Evolutionary conservation across 2,329 filamentous ascomycete species (phyloP).

Genomic region (Ophiostoma fasciatum): DNA sequence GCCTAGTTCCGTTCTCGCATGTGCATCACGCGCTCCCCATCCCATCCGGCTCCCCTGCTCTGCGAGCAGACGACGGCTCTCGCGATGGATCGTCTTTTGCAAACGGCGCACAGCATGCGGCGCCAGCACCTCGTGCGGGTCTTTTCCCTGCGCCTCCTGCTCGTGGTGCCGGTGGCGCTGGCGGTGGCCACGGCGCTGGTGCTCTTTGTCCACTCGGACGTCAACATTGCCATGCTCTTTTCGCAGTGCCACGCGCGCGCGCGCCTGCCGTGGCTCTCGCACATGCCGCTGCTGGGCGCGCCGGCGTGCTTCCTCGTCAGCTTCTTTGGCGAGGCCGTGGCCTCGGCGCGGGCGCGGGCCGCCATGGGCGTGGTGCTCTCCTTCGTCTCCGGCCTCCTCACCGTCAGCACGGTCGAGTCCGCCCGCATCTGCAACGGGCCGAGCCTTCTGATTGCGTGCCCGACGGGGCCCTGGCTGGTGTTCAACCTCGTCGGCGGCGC

Average conservation of each 20-base stretch:
- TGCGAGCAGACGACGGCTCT: no score
- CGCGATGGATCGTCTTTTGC: no score
- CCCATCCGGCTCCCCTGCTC: no score
- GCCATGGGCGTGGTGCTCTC: constrained; percentile 27
- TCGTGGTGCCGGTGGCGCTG: constrained; percentile 35
- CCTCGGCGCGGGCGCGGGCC: constrained; percentile 25
- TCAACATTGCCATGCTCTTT: constrained; percentile 36
- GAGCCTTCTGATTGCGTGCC: constrained; percentile 18
- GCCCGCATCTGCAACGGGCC: constrained; percentile 25
- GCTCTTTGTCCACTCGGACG: constrained; percentile 32
- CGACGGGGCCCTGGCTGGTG: constrained; percentile 28
- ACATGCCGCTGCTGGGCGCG: constrained; percentile 29
- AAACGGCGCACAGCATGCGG: no score
- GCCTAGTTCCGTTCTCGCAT: no score
- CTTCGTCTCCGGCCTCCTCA: constrained; percentile 32
- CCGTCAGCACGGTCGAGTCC: constrained; percentile 33
- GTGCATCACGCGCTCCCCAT: no score
- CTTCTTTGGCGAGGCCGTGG: constrained; percentile 31
- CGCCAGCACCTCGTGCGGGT: constrained; percentile 7
- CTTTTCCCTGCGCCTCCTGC: constrained; percentile 28
- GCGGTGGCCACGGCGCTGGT: constrained; percentile 25
- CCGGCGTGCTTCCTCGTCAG: constrained; percentile 34
- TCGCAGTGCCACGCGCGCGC: constrained; percentile 36
- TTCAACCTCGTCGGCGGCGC: constrained; percentile 34
- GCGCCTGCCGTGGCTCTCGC: constrained; percentile 28